These are phyloP conservation scores for Onygenales sp. DNA, from an alignment of 2,329 filamentous ascomycete species.

Conservation along the genomic window DNA sequence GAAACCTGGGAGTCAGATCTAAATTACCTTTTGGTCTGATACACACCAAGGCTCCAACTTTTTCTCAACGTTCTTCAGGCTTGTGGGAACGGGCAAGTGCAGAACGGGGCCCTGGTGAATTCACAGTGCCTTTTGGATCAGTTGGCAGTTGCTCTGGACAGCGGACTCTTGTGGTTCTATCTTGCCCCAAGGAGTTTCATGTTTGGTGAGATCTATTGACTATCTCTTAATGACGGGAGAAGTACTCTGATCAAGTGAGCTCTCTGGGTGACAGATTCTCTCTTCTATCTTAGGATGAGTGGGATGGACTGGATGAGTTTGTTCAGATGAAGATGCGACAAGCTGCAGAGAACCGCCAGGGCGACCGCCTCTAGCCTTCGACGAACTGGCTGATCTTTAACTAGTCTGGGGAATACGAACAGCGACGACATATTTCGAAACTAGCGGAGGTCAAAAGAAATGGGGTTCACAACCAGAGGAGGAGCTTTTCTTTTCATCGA, in stretches of 20 bases:
- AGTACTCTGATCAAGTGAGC: slow-evolving; percentile 5
- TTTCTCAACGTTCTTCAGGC: slow-evolving; percentile 6
- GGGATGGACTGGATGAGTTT: background rate
- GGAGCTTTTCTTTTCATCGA: too few species aligned
- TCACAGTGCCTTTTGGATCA: slow-evolving; percentile 8
- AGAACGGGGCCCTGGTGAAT: slow-evolving; percentile 3
- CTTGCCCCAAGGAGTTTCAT: slow-evolving; percentile 11
- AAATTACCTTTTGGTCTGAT: slow-evolving; percentile 5
- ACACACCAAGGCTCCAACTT: slow-evolving; percentile 2
- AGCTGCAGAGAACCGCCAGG: background rate
- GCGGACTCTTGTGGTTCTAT: slow-evolving; percentile 12
- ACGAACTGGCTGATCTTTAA: background rate
- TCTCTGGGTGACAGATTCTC: slow-evolving; percentile 3
- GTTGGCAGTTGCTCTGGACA: slow-evolving; percentile 13
- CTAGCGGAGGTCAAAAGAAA: too few species aligned
- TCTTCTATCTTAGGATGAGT: background rate
- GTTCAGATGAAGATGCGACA: background rate
- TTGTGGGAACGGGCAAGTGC: slow-evolving; percentile 1
- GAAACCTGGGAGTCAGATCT: slow-evolving; percentile 9
- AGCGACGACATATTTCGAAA: too few species aligned
- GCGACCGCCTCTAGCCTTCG: background rate
- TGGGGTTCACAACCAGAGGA: too few species aligned
- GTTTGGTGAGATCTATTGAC: slow-evolving; percentile 14
- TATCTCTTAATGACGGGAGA: slow-evolving; percentile 2
- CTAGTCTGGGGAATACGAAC: too few species aligned